These are phyloP conservation scores for Chiua virens DNA, from an alignment of 768 basidiomycete species.

Conservation along the genomic window DNA sequence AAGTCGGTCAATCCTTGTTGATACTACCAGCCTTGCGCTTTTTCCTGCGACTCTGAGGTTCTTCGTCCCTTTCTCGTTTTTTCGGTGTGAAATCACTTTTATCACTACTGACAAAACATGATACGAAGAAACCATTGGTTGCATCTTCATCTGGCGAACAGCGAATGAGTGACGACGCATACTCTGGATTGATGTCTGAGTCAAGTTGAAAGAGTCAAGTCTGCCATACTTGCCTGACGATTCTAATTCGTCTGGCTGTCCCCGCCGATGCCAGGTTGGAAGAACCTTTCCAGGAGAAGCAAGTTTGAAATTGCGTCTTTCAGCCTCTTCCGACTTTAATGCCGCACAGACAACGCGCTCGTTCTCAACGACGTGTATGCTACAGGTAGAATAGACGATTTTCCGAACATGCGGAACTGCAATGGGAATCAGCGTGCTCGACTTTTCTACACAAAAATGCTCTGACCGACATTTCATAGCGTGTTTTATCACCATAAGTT, in stretches of 20 bases:
- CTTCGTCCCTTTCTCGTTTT: constrained; percentile 29
- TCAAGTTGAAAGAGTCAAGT: background rate
- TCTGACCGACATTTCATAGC: constrained; percentile 82
- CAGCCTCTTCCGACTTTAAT: constrained; percentile 70
- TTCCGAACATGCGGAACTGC: constrained; percentile 73
- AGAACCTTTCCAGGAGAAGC: constrained; percentile 68
- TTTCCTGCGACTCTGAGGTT: constrained; percentile 13
- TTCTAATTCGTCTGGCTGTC: constrained; percentile 63
- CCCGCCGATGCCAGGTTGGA: constrained; percentile 82
- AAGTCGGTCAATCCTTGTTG: constrained; percentile 12
- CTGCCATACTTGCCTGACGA: constrained; percentile 42
- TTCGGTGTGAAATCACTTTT: background rate
- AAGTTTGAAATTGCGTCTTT: constrained; percentile 57
- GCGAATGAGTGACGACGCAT: constrained; percentile 63
- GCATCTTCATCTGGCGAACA: constrained; percentile 81
- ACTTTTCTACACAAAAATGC: constrained; percentile 17
- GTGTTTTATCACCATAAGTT: constrained; percentile 87
- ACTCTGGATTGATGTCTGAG: constrained; percentile 35
- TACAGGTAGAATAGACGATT: constrained; percentile 99
- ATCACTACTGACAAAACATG: constrained; percentile 65
- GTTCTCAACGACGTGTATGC: constrained; percentile 87
- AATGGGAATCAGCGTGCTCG: constrained; percentile 8
- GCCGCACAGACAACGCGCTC: constrained; percentile 84
- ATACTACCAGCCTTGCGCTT: constrained; percentile 11
- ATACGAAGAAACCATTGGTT: constrained; percentile 97